These are phyloP conservation scores for Tylopilus felleus DNA, from an alignment of 768 basidiomycete species.

Conservation along the genomic window DNA sequence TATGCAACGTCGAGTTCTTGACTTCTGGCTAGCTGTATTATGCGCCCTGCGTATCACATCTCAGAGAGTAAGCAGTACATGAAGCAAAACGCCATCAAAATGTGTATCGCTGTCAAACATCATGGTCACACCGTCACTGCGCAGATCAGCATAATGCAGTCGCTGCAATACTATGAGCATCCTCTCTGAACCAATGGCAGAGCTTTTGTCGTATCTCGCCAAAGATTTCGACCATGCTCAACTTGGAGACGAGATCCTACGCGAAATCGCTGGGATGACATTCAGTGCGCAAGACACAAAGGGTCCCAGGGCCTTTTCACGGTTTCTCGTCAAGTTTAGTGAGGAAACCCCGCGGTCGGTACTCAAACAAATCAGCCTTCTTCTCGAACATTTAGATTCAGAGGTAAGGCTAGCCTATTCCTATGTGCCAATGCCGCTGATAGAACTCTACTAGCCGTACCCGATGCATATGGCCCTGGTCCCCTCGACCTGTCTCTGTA, in stretches of 20 bases:
- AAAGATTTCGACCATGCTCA: slow-evolving; percentile 87
- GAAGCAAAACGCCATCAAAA: slow-evolving; percentile 71
- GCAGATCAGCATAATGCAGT: slow-evolving; percentile 88
- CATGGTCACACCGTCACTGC: slow-evolving; percentile 82
- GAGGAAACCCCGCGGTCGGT: slow-evolving; percentile 79
- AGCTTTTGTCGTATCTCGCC: slow-evolving; percentile 73
- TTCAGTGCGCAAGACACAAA: slow-evolving; percentile 85
- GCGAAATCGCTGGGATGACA: slow-evolving; percentile 76
- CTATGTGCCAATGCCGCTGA: neutral
- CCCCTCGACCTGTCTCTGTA: slow-evolving; percentile 83
- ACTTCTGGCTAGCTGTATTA: slow-evolving; percentile 64
- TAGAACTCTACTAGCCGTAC: slow-evolving; percentile 61
- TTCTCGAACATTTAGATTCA: slow-evolving; percentile 84
- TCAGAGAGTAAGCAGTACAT: slow-evolving; percentile 85
- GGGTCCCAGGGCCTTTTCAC: slow-evolving; percentile 79
- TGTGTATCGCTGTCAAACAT: slow-evolving; percentile 89
- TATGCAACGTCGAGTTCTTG: neutral
- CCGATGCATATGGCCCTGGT: slow-evolving; percentile 95
- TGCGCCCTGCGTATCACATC: slow-evolving; percentile 82
- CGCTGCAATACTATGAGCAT: slow-evolving; percentile 93
- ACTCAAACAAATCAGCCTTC: slow-evolving; percentile 83
- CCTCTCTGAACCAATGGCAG: slow-evolving; percentile 91
- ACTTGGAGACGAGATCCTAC: slow-evolving; percentile 86
- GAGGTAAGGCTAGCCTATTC: slow-evolving; percentile 61
- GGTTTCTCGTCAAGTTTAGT: slow-evolving; percentile 76